These are phyloP conservation scores for Colletotrichum spaethianum DNA, from an alignment of 2,329 filamentous ascomycete species.

Conservation along the genomic window DNA sequence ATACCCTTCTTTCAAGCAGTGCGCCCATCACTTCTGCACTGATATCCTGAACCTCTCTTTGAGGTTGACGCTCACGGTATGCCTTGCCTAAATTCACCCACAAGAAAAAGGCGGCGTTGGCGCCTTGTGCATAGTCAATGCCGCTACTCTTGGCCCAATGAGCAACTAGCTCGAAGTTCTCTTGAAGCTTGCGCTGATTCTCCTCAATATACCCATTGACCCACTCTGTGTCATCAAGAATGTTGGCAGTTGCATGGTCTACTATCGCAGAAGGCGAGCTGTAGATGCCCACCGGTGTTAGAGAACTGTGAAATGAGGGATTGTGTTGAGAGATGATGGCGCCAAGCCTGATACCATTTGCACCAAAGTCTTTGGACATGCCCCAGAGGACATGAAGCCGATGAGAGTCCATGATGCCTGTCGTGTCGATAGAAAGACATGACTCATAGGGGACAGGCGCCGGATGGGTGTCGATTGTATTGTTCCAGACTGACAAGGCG, in stretches of 20 bases:
- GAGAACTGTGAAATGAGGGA: slow-evolving; percentile 44
- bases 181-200: slow-evolving; percentile 57
- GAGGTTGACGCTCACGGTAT: slow-evolving; percentile 78
- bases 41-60: slow-evolving; percentile 83
- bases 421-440: slow-evolving; percentile 53
- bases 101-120: slow-evolving; percentile 69
- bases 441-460: slow-evolving; percentile 52
- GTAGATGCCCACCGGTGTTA: slow-evolving; percentile 30
- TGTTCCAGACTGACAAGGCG: slow-evolving; percentile 57
- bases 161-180: slow-evolving; percentile 55
- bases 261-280: slow-evolving; percentile 30
- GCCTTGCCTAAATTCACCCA: slow-evolving; percentile 63
- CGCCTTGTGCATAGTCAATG: slow-evolving; percentile 61
- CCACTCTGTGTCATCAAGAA: slow-evolving; percentile 44
- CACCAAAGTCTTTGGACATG: slow-evolving; percentile 56
- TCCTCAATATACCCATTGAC: slow-evolving; percentile 59
- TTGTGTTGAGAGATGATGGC: slow-evolving; percentile 45
- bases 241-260: slow-evolving; percentile 36
- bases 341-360: slow-evolving; percentile 60
- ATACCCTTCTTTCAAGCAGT: slow-evolving; percentile 51
- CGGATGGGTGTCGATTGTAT: slow-evolving; percentile 56
- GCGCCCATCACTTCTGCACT: not conserved
- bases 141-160: slow-evolving; percentile 54
- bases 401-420: slow-evolving; percentile 55
- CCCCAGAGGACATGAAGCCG: slow-evolving; percentile 58